A percentile compares a stretch with the other conserved stretches of the same genome.
These are phyloP conservation scores for Talaromyces wortmannii DNA, from an alignment of 495 filamentous ascomycete genomes.

Conservation along the genomic window DNA sequence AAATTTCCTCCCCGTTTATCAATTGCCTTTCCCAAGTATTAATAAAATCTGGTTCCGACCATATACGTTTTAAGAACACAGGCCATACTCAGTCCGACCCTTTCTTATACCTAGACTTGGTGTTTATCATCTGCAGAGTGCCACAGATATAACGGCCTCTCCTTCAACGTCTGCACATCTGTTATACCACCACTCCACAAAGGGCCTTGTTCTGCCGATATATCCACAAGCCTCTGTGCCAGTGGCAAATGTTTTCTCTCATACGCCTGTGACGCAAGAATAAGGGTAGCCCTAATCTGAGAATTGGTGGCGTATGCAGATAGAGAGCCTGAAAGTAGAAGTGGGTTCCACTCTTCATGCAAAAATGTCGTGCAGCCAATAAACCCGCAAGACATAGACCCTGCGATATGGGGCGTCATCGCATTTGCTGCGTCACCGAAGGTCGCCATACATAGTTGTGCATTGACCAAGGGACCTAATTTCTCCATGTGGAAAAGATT, in stretches of 20 bases:
- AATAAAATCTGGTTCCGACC: too few relatives aligned
- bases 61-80: too few relatives aligned
- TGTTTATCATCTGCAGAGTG: conserved; percentile 2
- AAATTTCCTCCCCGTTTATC: too few relatives aligned
- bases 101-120: neutral
- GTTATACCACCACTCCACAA: conserved; percentile 6
- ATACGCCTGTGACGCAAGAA: neutral
- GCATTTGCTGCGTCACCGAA: conserved; percentile 22
- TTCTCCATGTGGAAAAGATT: neutral
- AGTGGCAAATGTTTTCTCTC: neutral
- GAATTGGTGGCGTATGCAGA: neutral
- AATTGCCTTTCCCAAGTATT: too few relatives aligned
- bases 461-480: conserved; percentile 13
- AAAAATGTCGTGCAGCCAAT: conserved; percentile 2
- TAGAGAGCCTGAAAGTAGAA: neutral
- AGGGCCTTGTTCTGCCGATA: neutral
- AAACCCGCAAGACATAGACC: conserved; percentile 2
- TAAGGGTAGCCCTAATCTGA: neutral
- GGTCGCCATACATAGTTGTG: conserved; percentile 26
- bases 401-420: conserved; percentile 3
- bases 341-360: conserved; percentile 3
- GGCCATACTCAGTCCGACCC: too few relatives aligned
- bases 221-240: neutral
- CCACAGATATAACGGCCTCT: neutral
- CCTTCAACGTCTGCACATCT: neutral